Evolutionary conservation across 2,329 filamentous ascomycete genomes (phyloP).

Genomic region (Alternaria arborescens): DNA sequence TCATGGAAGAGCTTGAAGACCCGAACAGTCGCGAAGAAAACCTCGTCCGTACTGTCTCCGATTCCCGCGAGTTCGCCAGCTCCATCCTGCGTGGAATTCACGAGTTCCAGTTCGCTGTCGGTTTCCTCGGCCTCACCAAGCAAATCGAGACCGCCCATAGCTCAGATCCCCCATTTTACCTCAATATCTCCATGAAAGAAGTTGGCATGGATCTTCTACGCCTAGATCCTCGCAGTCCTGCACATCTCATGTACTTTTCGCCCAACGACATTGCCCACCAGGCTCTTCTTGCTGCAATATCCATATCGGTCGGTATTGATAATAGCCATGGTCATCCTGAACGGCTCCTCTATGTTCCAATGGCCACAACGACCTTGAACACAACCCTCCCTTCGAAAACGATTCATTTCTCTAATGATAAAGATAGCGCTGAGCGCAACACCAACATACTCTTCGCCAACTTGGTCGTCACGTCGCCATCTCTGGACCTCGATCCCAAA

Average conservation of each 20-base stretch:
- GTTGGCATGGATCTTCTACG: constrained; percentile 91
- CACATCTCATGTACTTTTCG: constrained; percentile 98
- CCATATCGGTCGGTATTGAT: constrained; percentile 89
- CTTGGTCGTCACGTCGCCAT: constrained; percentile 93
- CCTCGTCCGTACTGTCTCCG: constrained; percentile 83
- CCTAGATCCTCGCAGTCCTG: constrained; percentile 89
- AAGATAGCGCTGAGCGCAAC: constrained; percentile 83
- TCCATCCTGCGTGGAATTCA: constrained; percentile 92
- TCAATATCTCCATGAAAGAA: constrained; percentile 95
- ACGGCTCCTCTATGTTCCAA: constrained; percentile 89
- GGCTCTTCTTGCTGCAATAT: constrained; percentile 88
- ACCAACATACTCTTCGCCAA: constrained; percentile 97
- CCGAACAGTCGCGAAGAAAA: constrained; percentile 73
- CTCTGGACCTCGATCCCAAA: constrained; percentile 88
- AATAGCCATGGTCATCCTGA: constrained; percentile 88
- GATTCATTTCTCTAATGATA: constrained; percentile 76
- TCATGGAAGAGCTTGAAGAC: constrained; percentile 76
- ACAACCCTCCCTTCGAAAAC: constrained; percentile 96
- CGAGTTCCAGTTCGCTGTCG: constrained; percentile 94
- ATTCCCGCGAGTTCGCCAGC: constrained; percentile 90
- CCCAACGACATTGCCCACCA: constrained; percentile 93
- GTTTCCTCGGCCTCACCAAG: constrained; percentile 87
- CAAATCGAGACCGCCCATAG: constrained; percentile 74
- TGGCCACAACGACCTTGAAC: constrained; percentile 94
- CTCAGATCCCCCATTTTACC: constrained; percentile 73